phyloP scores from a whole-genome alignment of 192 early-diverging fungal genomes.

The Entomortierella parvispora region DNA sequence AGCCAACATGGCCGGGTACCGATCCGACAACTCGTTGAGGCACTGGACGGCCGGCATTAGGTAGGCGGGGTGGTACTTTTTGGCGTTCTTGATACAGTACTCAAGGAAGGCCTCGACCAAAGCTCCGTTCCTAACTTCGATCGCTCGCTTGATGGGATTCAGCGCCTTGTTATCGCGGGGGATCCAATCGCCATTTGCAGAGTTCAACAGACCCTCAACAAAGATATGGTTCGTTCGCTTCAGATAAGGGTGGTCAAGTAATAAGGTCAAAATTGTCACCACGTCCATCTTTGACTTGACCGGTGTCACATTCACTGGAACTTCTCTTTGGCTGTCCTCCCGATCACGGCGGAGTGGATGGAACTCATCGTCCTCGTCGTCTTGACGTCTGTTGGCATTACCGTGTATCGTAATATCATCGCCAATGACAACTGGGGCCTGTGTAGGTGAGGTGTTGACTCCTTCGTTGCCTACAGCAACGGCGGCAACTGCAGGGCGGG shows the following conservation, averaged over 20 bases:
- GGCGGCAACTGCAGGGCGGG: too few relatives aligned
- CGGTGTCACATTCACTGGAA: neutral
- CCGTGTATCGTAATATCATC: slow-evolving; percentile 19
- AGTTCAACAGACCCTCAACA: slow-evolving; percentile 35
- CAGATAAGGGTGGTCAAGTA: slow-evolving; percentile 29
- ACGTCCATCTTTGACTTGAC: slow-evolving; percentile 6
- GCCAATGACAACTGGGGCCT: neutral
- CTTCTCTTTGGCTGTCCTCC: neutral
- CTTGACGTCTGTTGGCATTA: slow-evolving; percentile 13
- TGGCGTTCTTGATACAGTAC: slow-evolving; percentile 48
- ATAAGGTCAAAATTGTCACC: slow-evolving; percentile 31
- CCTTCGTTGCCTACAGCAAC: too few relatives aligned
- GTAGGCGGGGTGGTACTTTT: slow-evolving; percentile 48
- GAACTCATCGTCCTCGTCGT: slow-evolving; percentile 10
- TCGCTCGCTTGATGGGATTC: slow-evolving; percentile 42
- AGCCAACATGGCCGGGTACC: slow-evolving; percentile 25
- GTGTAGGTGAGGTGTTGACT: neutral
- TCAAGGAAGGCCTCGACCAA: slow-evolving; percentile 39
- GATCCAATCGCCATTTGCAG: slow-evolving; percentile 44
- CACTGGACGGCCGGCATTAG: slow-evolving; percentile 49
- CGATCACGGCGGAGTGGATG: neutral
- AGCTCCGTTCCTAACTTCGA: slow-evolving; percentile 29
- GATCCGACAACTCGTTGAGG: slow-evolving; percentile 44
- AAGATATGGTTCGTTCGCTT: slow-evolving; percentile 29
- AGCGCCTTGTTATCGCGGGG: slow-evolving; percentile 34